Base-by-base conservation (phyloP, 2,329 filamentous ascomycete genomes). In the Hypoxylon sp. region DNA sequence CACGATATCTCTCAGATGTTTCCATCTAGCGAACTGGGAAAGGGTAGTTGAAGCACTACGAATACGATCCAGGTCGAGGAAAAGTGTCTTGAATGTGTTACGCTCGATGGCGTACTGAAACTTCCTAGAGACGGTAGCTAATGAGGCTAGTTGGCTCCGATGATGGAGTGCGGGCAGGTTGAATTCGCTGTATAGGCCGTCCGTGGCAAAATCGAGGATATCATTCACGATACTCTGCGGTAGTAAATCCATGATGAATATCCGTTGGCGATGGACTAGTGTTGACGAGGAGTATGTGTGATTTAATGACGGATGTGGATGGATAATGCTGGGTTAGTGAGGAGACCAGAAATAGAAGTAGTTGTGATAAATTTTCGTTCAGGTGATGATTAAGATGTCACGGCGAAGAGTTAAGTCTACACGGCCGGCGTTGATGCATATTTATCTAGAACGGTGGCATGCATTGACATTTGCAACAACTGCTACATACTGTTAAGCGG, bases 181-280 rank as follows among this genome's bases (percentile, higher is more conserved):
- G 17, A 14, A 13, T 11, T n/a, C 6, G 29, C 29, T 31, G 8
- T 31, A 31, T 8, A 31, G 6, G 13, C 26, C 19, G 13, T 1
- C 9, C 1, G 33, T 24, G 13, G n/a, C 19, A 2, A 39, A 2
- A 13, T 3, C 4, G 11, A 54, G 19, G 33, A 54, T 54, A 1
- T 14, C 24, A 2, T 42, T 24, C 11, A 54, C 19, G 33, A 54
- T 13, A 6, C 2, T n/a, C 24, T 39, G 51, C 4, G 51, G 51
- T 10, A 54, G 51, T 13, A 1, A n/a, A 13, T 54, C 51, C 51
- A 54, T 54, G 19, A 54, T 26, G 19, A 10, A 42, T 39, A n/a
- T 5, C 3, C 42, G 2, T 39, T 5, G 48, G 29, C 2, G 29
- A 35, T 13, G 14, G n/a, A 17, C 5, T 8, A 2, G 37, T 17